phyloP scores from a whole-genome alignment of 1,284 basidiomycete species.

The Pseudozyma pruni region DNA sequence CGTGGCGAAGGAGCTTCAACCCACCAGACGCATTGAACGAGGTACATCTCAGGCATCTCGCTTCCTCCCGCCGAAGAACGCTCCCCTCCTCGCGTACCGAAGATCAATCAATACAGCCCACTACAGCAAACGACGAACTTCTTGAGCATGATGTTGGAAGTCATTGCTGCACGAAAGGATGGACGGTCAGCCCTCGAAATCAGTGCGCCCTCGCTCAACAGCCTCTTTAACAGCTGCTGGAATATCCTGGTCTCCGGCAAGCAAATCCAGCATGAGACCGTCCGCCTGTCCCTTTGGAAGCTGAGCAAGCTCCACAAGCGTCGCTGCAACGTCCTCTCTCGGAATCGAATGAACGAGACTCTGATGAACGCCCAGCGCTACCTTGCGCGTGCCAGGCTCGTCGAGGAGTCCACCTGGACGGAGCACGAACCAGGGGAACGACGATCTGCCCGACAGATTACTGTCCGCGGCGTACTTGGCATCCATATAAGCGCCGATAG shows the following conservation, averaged over 20 bases:
- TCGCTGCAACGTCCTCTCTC: constrained; percentile 76
- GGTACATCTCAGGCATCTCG: too few species aligned
- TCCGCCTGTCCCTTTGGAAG: constrained; percentile 72
- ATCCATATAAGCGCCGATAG: constrained; percentile 54
- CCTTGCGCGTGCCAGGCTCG: constrained; percentile 63
- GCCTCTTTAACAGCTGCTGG: constrained; percentile 71
- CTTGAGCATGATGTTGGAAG: too few species aligned
- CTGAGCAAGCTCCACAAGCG: constrained; percentile 72
- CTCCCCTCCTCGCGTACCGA: too few species aligned
- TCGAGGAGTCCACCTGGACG: constrained; percentile 75
- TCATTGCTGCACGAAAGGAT: too few species aligned
- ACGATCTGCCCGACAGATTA: constrained; percentile 73
- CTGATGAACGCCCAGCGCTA: constrained; percentile 43
- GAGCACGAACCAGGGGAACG: constrained; percentile 78
- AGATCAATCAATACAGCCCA: too few species aligned
- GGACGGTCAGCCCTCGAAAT: constrained; percentile 66
- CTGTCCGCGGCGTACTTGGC: constrained; percentile 74
- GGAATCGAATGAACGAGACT: constrained; percentile 42
- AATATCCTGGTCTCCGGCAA: constrained; percentile 74
- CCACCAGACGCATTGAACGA: too few species aligned
- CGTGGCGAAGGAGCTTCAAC: too few species aligned
- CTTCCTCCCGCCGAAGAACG: too few species aligned
- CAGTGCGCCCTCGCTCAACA: constrained; percentile 72
- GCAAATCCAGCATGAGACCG: constrained; percentile 76
- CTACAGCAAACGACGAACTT: too few species aligned